Base-by-base conservation (phyloP, 2,329 filamentous ascomycete genomes). In the Sporothrix luriei region DNA sequence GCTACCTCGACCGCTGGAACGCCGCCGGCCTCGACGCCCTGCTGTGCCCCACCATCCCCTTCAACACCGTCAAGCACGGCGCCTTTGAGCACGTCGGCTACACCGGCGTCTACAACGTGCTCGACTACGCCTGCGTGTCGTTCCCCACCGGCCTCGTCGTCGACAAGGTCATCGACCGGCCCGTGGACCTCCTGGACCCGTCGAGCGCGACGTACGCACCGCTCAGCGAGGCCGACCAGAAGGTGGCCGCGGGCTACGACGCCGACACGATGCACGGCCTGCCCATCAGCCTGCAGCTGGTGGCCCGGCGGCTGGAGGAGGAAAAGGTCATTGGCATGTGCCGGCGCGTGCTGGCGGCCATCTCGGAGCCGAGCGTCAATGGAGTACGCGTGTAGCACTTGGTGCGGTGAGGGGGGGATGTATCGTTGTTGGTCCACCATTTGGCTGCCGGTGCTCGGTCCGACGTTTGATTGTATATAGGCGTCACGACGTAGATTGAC, bases 21-120 rank as follows among this genome's bases (percentile, higher is more conserved):
- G 76, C 75, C 61, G 79, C 80, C 0, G 81, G 80, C 1, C 83
- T 90, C 9, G 90, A 91, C 75, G 87, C 87, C 1, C 82, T 91
- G 10, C 76, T 91, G 0, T 87, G 85, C 66, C 88, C 89, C 0
- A 83, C 82, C 0, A 82, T 81, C 43, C 81, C 83, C 0, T 84
- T 81, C 65, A 79, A 78, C 52, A 78, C 78, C 0, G 79, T 80
- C 40, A 80, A 82, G 74, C 78, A 81, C 59, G 81, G 81, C 4
- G 76, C 76, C 1, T 82, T 83, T 52, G 79, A 77, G 74, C 80
- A 84, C 49, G 83, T 84, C 65, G 82, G 78, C 2, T 85, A 84
- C 69, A 85, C 83, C 0, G 82, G 82, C 3, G 82, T 84, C 0
- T 84, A 77, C 74, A 85, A 85, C 61, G 78, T 85, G 0, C 73